Conservation (phyloP, 805 yeast species). For the Ogataea wickerhamii region DNA sequence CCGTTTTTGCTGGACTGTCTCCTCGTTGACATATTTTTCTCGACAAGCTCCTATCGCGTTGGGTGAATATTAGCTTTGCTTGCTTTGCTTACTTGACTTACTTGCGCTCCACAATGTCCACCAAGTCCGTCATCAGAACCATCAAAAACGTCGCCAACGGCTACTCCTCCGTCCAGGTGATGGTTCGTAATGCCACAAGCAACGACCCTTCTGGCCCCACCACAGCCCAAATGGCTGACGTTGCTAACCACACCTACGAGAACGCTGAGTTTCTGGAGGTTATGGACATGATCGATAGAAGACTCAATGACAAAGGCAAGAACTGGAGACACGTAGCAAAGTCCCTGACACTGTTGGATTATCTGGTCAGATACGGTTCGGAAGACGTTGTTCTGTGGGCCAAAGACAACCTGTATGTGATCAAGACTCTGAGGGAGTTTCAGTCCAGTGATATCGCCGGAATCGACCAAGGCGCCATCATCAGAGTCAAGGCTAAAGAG, state of each 20-base stretch:
- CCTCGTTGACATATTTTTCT: no score
- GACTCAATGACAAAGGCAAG: constrained; percentile 93
- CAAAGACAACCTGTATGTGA: constrained; percentile 78
- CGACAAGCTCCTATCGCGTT: no score
- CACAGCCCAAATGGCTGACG: constrained; percentile 75
- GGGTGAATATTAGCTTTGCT: no score
- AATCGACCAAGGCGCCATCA: constrained; percentile 82
- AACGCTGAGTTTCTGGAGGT: constrained; percentile 75
- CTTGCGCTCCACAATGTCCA: constrained; percentile 69
- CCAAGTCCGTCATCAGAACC: constrained; percentile 69
- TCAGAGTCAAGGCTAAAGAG: constrained; percentile 87
- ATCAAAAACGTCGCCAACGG: constrained; percentile 90
- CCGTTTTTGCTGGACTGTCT: no score
- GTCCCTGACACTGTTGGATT: constrained; percentile 84
- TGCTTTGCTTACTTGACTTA: no score
- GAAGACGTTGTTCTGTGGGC: constrained; percentile 92
- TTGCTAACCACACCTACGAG: constrained; percentile 70
- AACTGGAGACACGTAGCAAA: constrained; percentile 97
- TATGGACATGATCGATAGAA: constrained; percentile 90
- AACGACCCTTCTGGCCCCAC: constrained; percentile 87
- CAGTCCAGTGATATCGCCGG: constrained; percentile 75
- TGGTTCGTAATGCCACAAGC: constrained; percentile 89
- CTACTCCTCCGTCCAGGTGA: constrained; percentile 77
- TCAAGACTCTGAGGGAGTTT: constrained; percentile 89
- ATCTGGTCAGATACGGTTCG: constrained; percentile 77